Evolutionary conservation across 108 stramenopile genomes (phyloP).

Genomic region (Hondaea fermentalgiana): DNA sequence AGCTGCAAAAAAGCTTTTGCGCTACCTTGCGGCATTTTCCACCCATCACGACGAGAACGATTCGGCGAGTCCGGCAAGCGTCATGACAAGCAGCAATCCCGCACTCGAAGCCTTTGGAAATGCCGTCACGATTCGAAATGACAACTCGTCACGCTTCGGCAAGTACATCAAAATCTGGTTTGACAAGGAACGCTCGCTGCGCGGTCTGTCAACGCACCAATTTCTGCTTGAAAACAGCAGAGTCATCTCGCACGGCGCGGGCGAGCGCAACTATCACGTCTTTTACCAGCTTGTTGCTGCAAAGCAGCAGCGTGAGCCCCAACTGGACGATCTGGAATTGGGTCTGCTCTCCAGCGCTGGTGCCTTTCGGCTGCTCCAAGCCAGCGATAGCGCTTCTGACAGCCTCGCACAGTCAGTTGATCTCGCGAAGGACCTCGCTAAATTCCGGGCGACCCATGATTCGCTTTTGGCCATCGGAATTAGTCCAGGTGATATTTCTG

Average conservation of each 20-base stretch:
- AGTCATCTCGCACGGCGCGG: neutral
- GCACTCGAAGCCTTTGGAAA: constrained; percentile 25
- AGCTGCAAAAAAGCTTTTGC: neutral
- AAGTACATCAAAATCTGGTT: constrained; percentile 5
- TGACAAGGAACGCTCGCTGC: neutral
- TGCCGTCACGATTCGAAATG: constrained; percentile 7
- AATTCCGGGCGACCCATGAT: neutral
- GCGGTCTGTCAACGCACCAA: neutral
- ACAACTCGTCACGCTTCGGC: constrained; percentile 18
- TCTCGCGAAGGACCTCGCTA: neutral
- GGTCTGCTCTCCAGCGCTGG: neutral
- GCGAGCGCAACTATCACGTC: constrained; percentile 23
- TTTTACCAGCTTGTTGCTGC: constrained; percentile 20
- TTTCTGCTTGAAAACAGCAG: constrained; percentile 24
- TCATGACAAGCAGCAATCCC: constrained; percentile 29
- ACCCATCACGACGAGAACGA: neutral
- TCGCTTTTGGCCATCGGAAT: neutral
- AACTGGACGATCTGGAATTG: neutral
- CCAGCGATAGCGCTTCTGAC: neutral
- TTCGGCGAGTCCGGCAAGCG: constrained; percentile 43
- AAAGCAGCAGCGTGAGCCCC: neutral
- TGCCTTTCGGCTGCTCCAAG: neutral
- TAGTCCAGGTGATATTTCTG: neutral
- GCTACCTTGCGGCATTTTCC: constrained; percentile 25
- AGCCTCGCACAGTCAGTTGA: too few relatives aligned